phyloP scores from a whole-genome alignment of 176 grass and related monocot species.

The Sorghum bicolor region Sorghum_bicolor_NCBIv3 NC_012870.2:76786001-76786500 shows the following conservation, averaged over 20 bases:
- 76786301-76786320: not conserved
- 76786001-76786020: slow-evolving; percentile 39
- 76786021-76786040: slow-evolving; percentile 22
- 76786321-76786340: not conserved
- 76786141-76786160: slow-evolving; percentile 28
- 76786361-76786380: slow-evolving; percentile 10
- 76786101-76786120: slow-evolving; percentile 16
- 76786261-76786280: not conserved
- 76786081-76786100: slow-evolving; percentile 1
- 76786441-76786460: not conserved
- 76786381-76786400: not conserved
- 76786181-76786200: slow-evolving; percentile 3
- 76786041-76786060: slow-evolving; percentile 4
- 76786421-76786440: not conserved
- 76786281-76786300: not conserved
- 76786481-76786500: not conserved
- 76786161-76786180: not conserved
- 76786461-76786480: not conserved
- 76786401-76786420: not conserved
- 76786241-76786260: not conserved
- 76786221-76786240: slow-evolving; percentile 13
- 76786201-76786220: slow-evolving; percentile 13
- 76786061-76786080: slow-evolving; percentile 33
- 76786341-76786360: not conserved
- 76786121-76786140: slow-evolving; percentile 21